Conservation (phyloP, 2,329 filamentous ascomycete genomes). For the Botrytis tulipae region DNA sequence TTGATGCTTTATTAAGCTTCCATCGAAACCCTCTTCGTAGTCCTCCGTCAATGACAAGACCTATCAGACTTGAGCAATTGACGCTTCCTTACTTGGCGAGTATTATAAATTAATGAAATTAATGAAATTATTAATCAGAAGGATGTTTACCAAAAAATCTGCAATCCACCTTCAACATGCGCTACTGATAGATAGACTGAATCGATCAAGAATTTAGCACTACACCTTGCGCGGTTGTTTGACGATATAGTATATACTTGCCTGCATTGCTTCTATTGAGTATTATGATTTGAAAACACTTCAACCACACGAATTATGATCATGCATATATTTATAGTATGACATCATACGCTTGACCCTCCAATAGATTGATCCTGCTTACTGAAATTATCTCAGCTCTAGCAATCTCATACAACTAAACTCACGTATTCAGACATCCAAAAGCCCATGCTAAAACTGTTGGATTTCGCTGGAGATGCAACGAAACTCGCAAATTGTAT, state of each 20-base stretch:
- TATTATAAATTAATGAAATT: neutral
- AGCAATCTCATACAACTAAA: neutral
- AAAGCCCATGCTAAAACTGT: neutral
- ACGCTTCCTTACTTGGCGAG: neutral
- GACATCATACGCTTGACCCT: neutral
- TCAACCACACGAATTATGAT: neutral
- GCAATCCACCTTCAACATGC: too few relatives aligned
- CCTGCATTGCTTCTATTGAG: neutral
- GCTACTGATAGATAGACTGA: too few relatives aligned
- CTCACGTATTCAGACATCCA: neutral
- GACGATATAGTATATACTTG: too few relatives aligned
- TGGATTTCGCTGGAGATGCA: fast-evolving
- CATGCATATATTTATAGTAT: too few relatives aligned
- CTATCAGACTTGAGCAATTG: neutral
- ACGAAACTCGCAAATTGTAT: neutral
- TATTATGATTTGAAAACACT: neutral
- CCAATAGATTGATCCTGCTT: neutral
- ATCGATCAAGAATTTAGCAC: too few relatives aligned
- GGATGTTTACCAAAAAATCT: too few relatives aligned
- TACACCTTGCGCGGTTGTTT: too few relatives aligned
- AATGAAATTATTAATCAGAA: neutral
- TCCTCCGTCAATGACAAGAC: neutral
- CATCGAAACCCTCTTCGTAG: neutral
- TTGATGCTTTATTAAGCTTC: neutral
- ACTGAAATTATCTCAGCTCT: neutral